Base-by-base conservation (phyloP, 768 basidiomycete species). In the Pisolithus albus region DNA sequence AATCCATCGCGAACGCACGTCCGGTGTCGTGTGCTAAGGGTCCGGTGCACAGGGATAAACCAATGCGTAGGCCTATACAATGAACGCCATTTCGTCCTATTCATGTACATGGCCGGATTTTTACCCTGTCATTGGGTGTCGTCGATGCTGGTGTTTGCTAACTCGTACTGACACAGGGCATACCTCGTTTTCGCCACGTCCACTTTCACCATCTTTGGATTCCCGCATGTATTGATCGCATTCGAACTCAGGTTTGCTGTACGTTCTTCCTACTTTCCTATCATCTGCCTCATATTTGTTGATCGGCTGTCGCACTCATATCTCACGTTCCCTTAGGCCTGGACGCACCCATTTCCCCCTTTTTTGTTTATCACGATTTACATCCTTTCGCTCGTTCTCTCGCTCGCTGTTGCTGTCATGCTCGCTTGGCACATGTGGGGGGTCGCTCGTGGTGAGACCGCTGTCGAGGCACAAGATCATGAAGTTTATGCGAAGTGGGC, bases 1-100 rank as follows among this genome's bases (percentile, higher is more conserved):
- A 34, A 15, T 15, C 4, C 34, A 34, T 34, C 34, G 4, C 34
- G 11, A 34, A 34, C 34, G 34, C 34, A 15, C 11, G 34, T 34
- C 34, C 34, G 15, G 34, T 34, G 34, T 41, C 21, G 36, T 13
- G 21, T 45, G 32, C 41, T 62, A 9, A 60, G 23, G 15, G 5
- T 5, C 34, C 5, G 8, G 21, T 11, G 21, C 16, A 34, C 62
- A 93, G 91, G 93, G 93, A 82, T 97, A 46, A 97, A 97, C 67
- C 91, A 92, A 80, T 98, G 95, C 64, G 95, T 99, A 41, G 95
- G 95, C 10, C 67, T 98, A 7, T 77, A 95, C 64, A 99, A 98
- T 59, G 94, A 97, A 64, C 83, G 95, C 0, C 92, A 97, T 70
- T 99, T 99, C 60, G 78, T 95, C 37, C 72, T 98, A 44, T 99